Evolutionary conservation across 805 yeast species (phyloP).

Genomic region (Priceomyces fermenticarens): DNA sequence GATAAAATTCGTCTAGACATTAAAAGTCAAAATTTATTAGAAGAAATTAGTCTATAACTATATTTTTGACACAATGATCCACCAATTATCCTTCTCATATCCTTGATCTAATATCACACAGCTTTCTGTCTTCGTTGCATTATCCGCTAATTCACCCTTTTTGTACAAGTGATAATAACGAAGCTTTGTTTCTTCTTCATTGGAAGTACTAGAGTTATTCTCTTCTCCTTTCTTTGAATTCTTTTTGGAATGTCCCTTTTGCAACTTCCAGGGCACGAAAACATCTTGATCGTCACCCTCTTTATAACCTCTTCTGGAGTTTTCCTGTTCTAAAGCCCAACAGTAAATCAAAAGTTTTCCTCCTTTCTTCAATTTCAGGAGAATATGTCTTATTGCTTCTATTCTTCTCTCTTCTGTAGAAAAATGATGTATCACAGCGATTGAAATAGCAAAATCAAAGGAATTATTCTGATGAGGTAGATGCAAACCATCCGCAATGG

Average conservation of each 20-base stretch:
- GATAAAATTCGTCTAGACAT: background rate
- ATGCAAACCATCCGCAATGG: constrained; percentile 78
- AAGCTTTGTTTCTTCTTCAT: constrained; percentile 52
- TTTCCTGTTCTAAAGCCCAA: constrained; percentile 94
- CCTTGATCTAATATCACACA: constrained; percentile 61
- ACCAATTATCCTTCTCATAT: constrained; percentile 95
- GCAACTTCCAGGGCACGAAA: constrained; percentile 91
- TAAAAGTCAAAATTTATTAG: background rate
- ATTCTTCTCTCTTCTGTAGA: constrained; percentile 78
- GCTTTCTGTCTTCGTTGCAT: constrained; percentile 72
- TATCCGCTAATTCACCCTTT: constrained; percentile 76
- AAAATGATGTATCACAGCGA: constrained; percentile 95
- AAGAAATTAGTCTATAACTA: constrained; percentile 1
- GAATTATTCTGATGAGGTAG: constrained; percentile 36
- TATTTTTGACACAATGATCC: constrained; percentile 41
- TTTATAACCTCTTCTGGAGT: constrained; percentile 84
- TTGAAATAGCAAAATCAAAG: constrained; percentile 87
- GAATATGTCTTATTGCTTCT: constrained; percentile 67
- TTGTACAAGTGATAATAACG: constrained; percentile 87
- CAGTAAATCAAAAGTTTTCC: constrained; percentile 84
- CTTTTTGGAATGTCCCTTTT: constrained; percentile 23
- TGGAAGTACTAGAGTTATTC: constrained; percentile 16
- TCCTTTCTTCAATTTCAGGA: constrained; percentile 52
- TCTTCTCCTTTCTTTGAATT: constrained; percentile 8
- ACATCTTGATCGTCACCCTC: constrained; percentile 93